Evolutionary conservation across 2,329 filamentous ascomycete genomes (phyloP), one percentile per base, ranked within the genome.

Genomic region (Boeremia exigua): DNA sequence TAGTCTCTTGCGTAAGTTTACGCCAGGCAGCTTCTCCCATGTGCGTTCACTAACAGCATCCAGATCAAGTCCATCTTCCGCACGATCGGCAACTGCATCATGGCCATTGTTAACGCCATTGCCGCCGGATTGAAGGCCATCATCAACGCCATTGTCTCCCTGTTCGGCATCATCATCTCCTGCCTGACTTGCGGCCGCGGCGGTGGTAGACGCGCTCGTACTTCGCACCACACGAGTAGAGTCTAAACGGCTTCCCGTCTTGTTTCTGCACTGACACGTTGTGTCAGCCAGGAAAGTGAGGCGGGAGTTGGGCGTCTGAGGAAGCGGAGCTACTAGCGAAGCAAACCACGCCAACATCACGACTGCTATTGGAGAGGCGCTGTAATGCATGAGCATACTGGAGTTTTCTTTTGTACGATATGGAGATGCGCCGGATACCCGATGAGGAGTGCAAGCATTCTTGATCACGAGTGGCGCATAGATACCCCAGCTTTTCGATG

Each of bases 1-100:
- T 95, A 71, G 82, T 92, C 65, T 93, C 90, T 75, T 93, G 90
- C 74, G 90, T 94, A 90, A 71, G 89, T 84, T 47, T 19, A 40
- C 28, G 11, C 34, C 29, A 40, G 19, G 11, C 15, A 34, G 10
- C 12, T n/a, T 29, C 1, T 1, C 29, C 19, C 12, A 15, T 25
- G 23, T 34, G 36, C 49, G 12, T 11, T n/a, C 28, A 44, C 69
- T 74, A 64, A 74, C 61, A 59, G 6, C 11, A 5, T 8, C 10
- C 56, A 79, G 77, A 75, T 79, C 66, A 62, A 76, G 51, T 64
- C 71, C 58, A 66, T 81, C 64, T 75, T 82, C 70, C 75, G 76
- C 59, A 79, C 79, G 46, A 81, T 81, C 65, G 76, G 76, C 68
- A 70, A 74, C 57, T 77, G 73, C 68, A 66, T 81, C 65, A 80